Evolutionary conservation across 1,284 basidiomycete genomes (phyloP), one percentile per base, ranked within the genome.

Genomic region (Singerocomus inundabilis): DNA sequence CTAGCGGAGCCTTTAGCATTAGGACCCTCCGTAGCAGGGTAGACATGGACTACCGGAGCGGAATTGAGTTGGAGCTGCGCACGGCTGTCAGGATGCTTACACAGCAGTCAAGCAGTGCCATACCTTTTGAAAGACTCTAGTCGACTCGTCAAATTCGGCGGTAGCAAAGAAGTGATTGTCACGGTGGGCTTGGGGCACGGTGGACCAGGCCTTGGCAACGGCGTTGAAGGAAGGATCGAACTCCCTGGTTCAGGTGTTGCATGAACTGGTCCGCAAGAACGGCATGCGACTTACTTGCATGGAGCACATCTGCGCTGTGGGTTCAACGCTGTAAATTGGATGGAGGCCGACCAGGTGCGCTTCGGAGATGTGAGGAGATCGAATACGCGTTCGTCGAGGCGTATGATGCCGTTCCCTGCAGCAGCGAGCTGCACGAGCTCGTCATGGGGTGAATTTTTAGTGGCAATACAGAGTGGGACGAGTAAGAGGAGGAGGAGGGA

Each of bases 161-260:
- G 84, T 85, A 12, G 84, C 94, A 63, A 97, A 98, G 79, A 97
- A 93, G 68, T 96, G 92, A 51, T 77, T 72, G 66, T 92, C 77
- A 37, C 87, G 79, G 31, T 85, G 71, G n/a, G 73, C 73, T 47
- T 75, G 65, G 12, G 87, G 71, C 16, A 78, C 77, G 26, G 74
- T 76, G 6, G 77, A 66, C 94, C 93, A 97, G 33, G 89, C 82
- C 59, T 84, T 84, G 21, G 91, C 89, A 8, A 97, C 84, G 4
- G 82, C 71, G 18, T 78, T 78, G 78, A 85, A 96, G 15, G 86
- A 78, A 4, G 92, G 90, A 48, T 91, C 82, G 61, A 98, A 96
- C 55, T 88, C 81, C 65, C 93, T 95, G 67, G 28, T 35, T 37
- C 41, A 33, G 13, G 28, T 25, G 31, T 52, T 44, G 44, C 12